Percentiles rank a stretch among this genome's conserved stretches.
These are phyloP conservation scores for Stylonectria norvegica DNA, from an alignment of 2,329 filamentous ascomycete genomes.

Conservation along the genomic window DNA sequence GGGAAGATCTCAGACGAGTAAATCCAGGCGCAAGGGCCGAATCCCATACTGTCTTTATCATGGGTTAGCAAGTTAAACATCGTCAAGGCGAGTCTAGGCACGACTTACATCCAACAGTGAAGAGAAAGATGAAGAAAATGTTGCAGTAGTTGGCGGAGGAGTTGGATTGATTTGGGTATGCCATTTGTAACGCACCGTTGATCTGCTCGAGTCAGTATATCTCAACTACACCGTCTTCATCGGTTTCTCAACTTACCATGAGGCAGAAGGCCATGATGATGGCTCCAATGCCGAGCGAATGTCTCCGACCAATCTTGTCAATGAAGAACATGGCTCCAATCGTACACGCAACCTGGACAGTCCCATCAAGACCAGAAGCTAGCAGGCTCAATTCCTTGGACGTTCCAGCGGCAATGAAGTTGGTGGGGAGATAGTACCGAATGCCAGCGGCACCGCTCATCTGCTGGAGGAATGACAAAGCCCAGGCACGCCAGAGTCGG, in stretches of 20 bases:
- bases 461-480: constrained; percentile 58
- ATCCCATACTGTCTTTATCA: constrained; percentile 46
- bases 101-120: constrained; percentile 46
- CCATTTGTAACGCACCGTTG: constrained; percentile 50
- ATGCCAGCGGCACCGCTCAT: constrained; percentile 57
- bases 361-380: constrained; percentile 55
- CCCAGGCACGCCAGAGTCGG: constrained; percentile 53
- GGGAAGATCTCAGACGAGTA: constrained; percentile 62
- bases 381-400: constrained; percentile 46
- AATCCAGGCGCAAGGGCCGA: constrained; percentile 56
- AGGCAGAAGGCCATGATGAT: constrained; percentile 51
- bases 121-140: constrained; percentile 56
- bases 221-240: neutral
- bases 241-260: constrained; percentile 41
- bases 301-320: constrained; percentile 48
- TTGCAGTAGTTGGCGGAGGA: constrained; percentile 47
- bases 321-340: constrained; percentile 56
- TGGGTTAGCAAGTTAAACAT: neutral
- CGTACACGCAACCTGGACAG: constrained; percentile 54
- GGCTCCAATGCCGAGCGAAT: constrained; percentile 48
- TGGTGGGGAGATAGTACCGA: constrained; percentile 57
- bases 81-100: accelerated
- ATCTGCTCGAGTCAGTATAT: constrained; percentile 35
- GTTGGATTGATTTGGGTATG: constrained; percentile 49
- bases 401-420: constrained; percentile 50